Conservation (phyloP, 345 rosid species). For the Boechera divaricarpa region DNA sequence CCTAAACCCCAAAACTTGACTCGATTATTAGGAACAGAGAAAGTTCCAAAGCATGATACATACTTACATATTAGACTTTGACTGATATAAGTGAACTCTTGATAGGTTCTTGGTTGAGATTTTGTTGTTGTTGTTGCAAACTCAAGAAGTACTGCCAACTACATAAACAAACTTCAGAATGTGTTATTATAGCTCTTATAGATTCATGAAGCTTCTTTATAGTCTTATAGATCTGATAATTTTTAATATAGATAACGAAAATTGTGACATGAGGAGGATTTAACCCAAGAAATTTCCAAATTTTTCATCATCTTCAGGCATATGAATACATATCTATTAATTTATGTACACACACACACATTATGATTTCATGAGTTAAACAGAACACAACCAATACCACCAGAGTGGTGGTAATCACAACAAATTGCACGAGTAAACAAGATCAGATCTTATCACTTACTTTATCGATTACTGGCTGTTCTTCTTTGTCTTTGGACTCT, state of each 20-base stretch:
- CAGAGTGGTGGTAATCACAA: not conserved
- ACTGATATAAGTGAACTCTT: too few species aligned
- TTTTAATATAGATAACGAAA: too few species aligned
- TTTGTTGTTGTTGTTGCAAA: not conserved
- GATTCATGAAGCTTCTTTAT: not conserved
- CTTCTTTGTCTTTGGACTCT: not conserved
- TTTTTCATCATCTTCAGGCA: not conserved
- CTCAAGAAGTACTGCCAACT: not conserved
- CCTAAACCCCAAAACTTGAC: not conserved
- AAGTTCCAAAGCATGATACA: not conserved
- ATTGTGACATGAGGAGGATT: not conserved
- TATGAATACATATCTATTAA: not conserved
- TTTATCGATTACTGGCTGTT: not conserved
- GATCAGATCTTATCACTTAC: not conserved
- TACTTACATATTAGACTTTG: conserved; percentile 60
- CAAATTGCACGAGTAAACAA: not conserved
- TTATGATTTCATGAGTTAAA: not conserved
- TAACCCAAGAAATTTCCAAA: not conserved
- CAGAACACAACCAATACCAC: not conserved
- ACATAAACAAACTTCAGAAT: not conserved
- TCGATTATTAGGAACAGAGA: not conserved
- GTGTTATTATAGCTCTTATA: not conserved
- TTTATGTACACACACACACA: not conserved
- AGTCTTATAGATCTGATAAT: too few species aligned
- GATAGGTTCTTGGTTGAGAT: too few species aligned